These are phyloP conservation scores for Agrocybe pediades DNA, from an alignment of 768 basidiomycete species.

Conservation along the genomic window DNA sequence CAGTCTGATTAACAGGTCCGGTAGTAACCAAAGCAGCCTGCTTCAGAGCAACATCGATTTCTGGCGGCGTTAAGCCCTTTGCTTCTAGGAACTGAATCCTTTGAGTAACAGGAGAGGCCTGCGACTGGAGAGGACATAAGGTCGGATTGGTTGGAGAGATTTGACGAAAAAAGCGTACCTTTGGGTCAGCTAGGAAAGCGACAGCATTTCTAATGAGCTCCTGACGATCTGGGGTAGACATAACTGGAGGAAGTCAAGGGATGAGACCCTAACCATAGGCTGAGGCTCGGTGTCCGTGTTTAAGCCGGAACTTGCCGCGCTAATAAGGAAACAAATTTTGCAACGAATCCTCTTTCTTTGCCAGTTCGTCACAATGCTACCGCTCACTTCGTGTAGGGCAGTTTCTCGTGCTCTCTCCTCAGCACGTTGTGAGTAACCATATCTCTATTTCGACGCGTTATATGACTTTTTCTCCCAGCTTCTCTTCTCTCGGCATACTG, in stretches of 20 bases:
- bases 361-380: constrained; percentile 43
- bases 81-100: constrained; percentile 94
- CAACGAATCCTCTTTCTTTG: constrained; percentile 16
- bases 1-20: constrained; percentile 30
- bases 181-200: constrained; percentile 82
- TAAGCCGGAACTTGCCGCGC: constrained; percentile 24
- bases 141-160: not conserved
- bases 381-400: constrained; percentile 51
- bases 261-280: constrained; percentile 19
- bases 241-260: constrained; percentile 24
- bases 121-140: not conserved
- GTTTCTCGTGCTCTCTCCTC: constrained; percentile 48
- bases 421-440: constrained; percentile 40
- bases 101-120: constrained; percentile 79
- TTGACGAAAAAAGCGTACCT: constrained; percentile 41
- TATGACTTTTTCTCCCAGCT: constrained; percentile 22
- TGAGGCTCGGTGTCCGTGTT: constrained; percentile 15
- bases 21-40: constrained; percentile 45
- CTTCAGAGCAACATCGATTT: constrained; percentile 85
- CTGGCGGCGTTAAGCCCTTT: constrained; percentile 80
- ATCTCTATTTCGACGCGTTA: not conserved
- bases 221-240: constrained; percentile 59
- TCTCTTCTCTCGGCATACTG: constrained; percentile 37
- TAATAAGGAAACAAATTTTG: constrained; percentile 26
- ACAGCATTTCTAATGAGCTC: constrained; percentile 84